Evolutionary conservation across 2,329 filamentous ascomycete species (phyloP).

Genomic region (Neofusicoccum sp.): DNA sequence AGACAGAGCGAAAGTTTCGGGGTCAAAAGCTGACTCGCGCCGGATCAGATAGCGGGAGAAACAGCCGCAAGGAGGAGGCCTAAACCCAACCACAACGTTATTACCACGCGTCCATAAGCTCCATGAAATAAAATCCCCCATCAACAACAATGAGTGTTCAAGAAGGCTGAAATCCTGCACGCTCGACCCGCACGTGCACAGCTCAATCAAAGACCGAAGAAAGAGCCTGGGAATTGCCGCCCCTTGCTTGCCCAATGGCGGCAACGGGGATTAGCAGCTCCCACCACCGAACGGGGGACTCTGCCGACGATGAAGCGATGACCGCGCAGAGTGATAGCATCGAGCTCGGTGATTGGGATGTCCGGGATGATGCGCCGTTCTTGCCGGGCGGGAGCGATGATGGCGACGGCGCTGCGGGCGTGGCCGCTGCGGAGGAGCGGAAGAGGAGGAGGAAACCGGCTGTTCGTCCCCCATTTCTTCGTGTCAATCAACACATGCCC

Average conservation of each 20-base stretch:
- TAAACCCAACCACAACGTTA: background rate
- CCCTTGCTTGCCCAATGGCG: background rate
- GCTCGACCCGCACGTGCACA: background rate
- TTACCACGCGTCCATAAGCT: background rate
- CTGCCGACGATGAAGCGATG: too few species aligned
- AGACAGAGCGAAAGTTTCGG: too few species aligned
- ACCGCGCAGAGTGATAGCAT: constrained; percentile 2
- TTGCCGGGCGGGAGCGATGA: background rate
- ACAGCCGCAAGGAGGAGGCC: background rate
- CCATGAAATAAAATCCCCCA: background rate
- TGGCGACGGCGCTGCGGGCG: background rate
- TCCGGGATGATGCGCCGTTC: background rate
- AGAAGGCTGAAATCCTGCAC: background rate
- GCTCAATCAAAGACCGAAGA: background rate
- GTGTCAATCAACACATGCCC: too few species aligned
- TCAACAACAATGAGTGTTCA: background rate
- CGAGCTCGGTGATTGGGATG: background rate
- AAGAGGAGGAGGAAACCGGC: background rate
- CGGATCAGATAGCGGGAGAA: constrained; percentile 6
- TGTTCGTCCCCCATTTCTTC: too few species aligned
- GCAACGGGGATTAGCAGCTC: background rate
- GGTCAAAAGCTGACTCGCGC: constrained; percentile 9
- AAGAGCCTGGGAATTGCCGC: background rate
- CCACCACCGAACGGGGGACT: background rate
- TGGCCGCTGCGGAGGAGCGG: background rate